phyloP scores from a whole-genome alignment of 495 filamentous ascomycete species.

The Sordaria brevicollis region DNA sequence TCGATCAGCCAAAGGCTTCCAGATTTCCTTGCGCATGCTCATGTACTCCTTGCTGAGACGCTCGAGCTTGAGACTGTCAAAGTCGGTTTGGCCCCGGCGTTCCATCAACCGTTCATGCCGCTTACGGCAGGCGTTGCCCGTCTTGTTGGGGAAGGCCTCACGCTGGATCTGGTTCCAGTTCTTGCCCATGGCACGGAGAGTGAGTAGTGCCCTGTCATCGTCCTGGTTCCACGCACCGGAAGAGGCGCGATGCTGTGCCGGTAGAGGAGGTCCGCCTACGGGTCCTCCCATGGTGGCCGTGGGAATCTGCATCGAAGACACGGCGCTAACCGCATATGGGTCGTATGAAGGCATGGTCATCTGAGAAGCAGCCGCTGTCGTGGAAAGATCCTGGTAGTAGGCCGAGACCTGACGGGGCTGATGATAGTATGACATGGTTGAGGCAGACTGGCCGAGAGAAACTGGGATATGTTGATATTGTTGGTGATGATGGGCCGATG shows the following conservation, averaged over 20 bases:
- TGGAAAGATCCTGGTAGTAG: slow-evolving; percentile 20
- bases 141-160: slow-evolving; percentile 59
- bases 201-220: slow-evolving; percentile 54
- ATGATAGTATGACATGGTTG: slow-evolving; percentile 23
- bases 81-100: slow-evolving; percentile 52
- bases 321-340: slow-evolving; percentile 24
- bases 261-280: slow-evolving; percentile 17
- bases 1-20: slow-evolving; percentile 49
- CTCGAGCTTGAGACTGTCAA: slow-evolving; percentile 58
- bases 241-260: slow-evolving; percentile 37
- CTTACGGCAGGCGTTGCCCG: slow-evolving; percentile 70
- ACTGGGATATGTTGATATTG: slow-evolving; percentile 14
- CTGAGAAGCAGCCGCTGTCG: slow-evolving; percentile 8
- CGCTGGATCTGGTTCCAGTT: slow-evolving; percentile 65
- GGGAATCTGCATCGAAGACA: slow-evolving; percentile 25
- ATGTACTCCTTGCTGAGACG: slow-evolving; percentile 57
- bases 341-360: slow-evolving; percentile 26
- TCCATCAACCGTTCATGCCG: slow-evolving; percentile 67
- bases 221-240: slow-evolving; percentile 51
- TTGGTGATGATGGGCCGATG: slow-evolving; percentile 23
- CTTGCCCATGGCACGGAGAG: slow-evolving; percentile 50
- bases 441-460: slow-evolving; percentile 3
- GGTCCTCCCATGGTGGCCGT: slow-evolving; percentile 21
- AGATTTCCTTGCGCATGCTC: slow-evolving; percentile 59
- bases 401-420: slow-evolving; percentile 14